A percentile compares a stretch with the other conserved stretches of the same genome.
Conservation (phyloP, 495 filamentous ascomycete species). For the Trichoderma orchidacearum region DNA sequence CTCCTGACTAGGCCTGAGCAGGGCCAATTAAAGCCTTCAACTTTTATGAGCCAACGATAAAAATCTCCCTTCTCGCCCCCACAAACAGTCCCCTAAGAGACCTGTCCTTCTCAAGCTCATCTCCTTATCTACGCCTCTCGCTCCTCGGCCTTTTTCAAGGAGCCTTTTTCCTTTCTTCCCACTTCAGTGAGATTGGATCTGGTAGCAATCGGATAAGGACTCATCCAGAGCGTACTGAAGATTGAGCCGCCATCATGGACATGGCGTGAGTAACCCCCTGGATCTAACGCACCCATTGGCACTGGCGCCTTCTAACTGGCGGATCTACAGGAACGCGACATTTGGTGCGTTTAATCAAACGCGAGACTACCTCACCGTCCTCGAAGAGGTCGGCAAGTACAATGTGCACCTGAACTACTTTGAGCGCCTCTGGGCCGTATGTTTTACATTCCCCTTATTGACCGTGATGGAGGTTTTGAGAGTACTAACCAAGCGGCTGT, state of each 20-base stretch:
- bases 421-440: conserved; percentile 82
- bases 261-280: neutral
- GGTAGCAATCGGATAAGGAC: too few species aligned
- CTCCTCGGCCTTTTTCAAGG: neutral
- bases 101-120: neutral
- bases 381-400: conserved; percentile 74
- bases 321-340: conserved; percentile 34
- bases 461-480: neutral
- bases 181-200: neutral
- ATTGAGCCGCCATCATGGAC: neutral
- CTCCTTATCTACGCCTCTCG: neutral
- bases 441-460: conserved; percentile 8
- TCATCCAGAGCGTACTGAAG: neutral
- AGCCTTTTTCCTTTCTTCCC: neutral
- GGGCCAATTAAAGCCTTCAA: neutral
- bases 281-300: neutral
- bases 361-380: conserved; percentile 63
- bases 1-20: neutral
- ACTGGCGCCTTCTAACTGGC: conserved; percentile 9
- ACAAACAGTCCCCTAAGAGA: neutral
- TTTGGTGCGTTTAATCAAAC: conserved; percentile 33
- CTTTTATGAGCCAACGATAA: neutral
- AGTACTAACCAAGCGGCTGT: conserved; percentile 2
- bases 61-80: neutral
- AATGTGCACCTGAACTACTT: conserved; percentile 75